Evolutionary conservation across 2,329 filamentous ascomycete species (phyloP).

Genomic region (Calonectria montana): DNA sequence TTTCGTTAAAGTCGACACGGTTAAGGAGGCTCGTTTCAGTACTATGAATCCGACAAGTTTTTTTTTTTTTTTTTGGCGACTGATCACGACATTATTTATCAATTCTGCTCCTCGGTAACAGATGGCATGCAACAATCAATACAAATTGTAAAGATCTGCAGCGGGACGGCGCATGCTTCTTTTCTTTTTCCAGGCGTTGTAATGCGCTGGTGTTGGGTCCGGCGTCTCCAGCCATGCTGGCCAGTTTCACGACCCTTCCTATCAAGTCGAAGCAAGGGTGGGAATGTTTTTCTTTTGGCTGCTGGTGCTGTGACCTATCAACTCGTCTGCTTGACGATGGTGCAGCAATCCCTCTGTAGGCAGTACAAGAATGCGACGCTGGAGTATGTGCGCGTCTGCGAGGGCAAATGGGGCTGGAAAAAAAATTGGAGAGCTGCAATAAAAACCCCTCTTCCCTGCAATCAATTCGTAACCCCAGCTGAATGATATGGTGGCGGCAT

Average conservation of each 20-base stretch:
- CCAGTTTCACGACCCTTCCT: neutral
- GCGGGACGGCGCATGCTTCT: neutral
- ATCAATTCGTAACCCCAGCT: neutral
- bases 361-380: neutral
- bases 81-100: conserved; percentile 3
- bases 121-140: neutral
- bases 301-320: neutral
- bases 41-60: neutral
- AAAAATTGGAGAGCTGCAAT: neutral
- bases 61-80: neutral
- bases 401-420: neutral
- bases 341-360: neutral
- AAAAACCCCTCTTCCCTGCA: neutral
- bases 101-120: neutral
- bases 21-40: neutral
- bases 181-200: neutral
- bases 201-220: neutral
- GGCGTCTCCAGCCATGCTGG: neutral
- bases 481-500: neutral
- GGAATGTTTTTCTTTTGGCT: neutral
- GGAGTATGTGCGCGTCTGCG: neutral
- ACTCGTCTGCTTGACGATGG: neutral
- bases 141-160: conserved; percentile 1
- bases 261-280: neutral
- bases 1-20: neutral